Evolutionary conservation across 2,329 filamentous ascomycete genomes (phyloP).

Genomic region (Chaetomiaceae sp.): DNA sequence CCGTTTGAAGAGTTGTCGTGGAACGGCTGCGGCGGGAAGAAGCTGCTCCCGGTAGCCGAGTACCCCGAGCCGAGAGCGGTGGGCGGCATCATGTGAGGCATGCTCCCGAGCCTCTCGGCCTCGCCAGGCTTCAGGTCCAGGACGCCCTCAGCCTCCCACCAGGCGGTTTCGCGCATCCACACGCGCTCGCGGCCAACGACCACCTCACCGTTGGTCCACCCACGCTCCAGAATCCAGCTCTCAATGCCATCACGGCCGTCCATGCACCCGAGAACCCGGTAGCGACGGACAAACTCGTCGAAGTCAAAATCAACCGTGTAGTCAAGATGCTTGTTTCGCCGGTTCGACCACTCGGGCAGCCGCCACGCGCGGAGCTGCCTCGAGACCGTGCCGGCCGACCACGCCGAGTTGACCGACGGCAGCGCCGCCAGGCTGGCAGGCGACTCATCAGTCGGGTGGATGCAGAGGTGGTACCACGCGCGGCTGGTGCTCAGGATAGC

Average conservation of each 20-base stretch:
- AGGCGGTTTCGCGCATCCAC: slow-evolving; percentile 89
- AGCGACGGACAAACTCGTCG: slow-evolving; percentile 83
- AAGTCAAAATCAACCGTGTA: slow-evolving; percentile 96
- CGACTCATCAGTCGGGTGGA: slow-evolving; percentile 85
- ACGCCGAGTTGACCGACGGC: slow-evolving; percentile 68
- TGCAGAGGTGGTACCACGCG: slow-evolving; percentile 87
- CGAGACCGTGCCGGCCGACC: slow-evolving; percentile 90
- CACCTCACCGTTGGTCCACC: slow-evolving; percentile 97
- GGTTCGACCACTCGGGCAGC: slow-evolving; percentile 92
- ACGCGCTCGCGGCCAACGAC: slow-evolving; percentile 84
- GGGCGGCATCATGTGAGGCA: slow-evolving; percentile 35
- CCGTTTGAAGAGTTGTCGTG: slow-evolving; percentile 57
- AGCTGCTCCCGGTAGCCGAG: slow-evolving; percentile 59
- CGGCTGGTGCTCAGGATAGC: slow-evolving; percentile 73
- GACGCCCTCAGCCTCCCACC: slow-evolving; percentile 98
- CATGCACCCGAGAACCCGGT: slow-evolving; percentile 74
- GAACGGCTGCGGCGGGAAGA: slow-evolving; percentile 59
- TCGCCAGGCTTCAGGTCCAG: slow-evolving; percentile 75
- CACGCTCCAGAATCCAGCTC: slow-evolving; percentile 87
- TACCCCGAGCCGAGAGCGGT: slow-evolving; percentile 67
- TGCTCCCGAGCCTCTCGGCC: slow-evolving; percentile 27
- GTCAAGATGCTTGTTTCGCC: slow-evolving; percentile 82
- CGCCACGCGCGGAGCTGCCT: slow-evolving; percentile 90
- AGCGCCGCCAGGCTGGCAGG: slow-evolving; percentile 69
- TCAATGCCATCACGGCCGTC: slow-evolving; percentile 91